Conservation (phyloP, 306 rosid genomes). For the Castanospermum australe region DNA sequence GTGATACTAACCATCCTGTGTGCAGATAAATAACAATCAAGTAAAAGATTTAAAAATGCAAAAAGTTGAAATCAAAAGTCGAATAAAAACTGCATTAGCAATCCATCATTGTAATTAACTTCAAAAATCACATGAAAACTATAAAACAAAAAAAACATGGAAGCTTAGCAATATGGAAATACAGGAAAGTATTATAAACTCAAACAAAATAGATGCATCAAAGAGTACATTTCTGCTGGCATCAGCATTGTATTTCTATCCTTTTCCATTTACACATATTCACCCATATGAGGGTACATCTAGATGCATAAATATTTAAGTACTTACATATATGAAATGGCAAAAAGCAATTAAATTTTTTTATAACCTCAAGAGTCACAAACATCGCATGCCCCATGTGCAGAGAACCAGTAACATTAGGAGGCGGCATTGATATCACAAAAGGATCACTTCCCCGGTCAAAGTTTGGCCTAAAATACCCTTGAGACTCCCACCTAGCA, state of each 20-base stretch:
- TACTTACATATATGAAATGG: background rate
- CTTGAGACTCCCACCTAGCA: slow-evolving; percentile 98
- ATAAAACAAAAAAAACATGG: background rate
- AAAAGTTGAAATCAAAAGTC: background rate
- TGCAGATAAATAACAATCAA: background rate
- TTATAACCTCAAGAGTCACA: slow-evolving; percentile 98
- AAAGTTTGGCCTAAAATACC: slow-evolving; percentile 74
- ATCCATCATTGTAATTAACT: background rate
- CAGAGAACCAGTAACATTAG: slow-evolving; percentile 95
- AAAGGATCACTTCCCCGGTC: slow-evolving; percentile 77
- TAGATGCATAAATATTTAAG: background rate
- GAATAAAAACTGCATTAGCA: slow-evolving; percentile 3
- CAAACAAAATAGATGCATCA: background rate
- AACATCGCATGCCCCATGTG: slow-evolving; percentile 99
- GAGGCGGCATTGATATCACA: slow-evolving; percentile 96
- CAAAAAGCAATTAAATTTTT: background rate
- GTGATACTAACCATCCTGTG: background rate
- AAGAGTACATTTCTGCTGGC: slow-evolving; percentile 10
- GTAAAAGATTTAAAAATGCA: background rate
- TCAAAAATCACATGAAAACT: background rate
- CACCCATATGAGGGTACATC: background rate
- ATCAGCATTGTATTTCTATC: background rate
- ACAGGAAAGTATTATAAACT: slow-evolving; percentile 10
- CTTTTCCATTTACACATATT: background rate
- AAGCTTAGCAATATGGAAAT: background rate